phyloP scores from a whole-genome alignment of 2,329 filamentous ascomycete genomes.

The Pestalotiopsis sp. region DNA sequence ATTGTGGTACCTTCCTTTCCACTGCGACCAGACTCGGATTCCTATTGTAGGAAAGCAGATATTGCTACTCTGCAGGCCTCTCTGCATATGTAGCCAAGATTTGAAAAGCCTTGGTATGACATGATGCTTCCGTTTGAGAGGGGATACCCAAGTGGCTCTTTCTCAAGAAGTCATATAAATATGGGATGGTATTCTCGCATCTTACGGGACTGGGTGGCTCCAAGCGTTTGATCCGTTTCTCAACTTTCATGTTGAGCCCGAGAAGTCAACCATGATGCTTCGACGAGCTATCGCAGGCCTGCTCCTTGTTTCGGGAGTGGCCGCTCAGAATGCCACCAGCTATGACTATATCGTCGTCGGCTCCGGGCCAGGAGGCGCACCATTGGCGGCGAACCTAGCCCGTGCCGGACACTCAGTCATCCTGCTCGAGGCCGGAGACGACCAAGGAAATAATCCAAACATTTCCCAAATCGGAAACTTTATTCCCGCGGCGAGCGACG shows the following conservation, averaged over 20 bases:
- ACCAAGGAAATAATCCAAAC: slow-evolving; percentile 37
- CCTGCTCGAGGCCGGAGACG: slow-evolving; percentile 59
- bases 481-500: slow-evolving; percentile 44
- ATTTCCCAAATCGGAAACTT: slow-evolving; percentile 32
- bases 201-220: not conserved
- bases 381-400: slow-evolving; percentile 56
- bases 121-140: not conserved
- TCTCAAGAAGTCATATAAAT: not conserved
- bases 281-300: not conserved
- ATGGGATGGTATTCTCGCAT: not conserved
- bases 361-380: slow-evolving; percentile 56
- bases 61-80: not conserved
- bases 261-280: not conserved
- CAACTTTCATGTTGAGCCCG: not conserved
- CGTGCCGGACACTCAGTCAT: slow-evolving; percentile 55
- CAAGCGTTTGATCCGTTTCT: not conserved
- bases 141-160: not conserved
- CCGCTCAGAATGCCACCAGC: not conserved
- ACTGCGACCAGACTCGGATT: not conserved
- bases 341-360: slow-evolving; percentile 52
- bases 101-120: not conserved
- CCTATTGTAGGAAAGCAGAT: not conserved
- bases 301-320: not conserved
- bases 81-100: not conserved
- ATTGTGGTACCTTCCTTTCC: not conserved